Percentiles rank a stretch among this genome's conserved stretches.
These are phyloP conservation scores for Castanea crenata DNA, from an alignment of 306 rosid species.

Conservation along the genomic window DNA sequence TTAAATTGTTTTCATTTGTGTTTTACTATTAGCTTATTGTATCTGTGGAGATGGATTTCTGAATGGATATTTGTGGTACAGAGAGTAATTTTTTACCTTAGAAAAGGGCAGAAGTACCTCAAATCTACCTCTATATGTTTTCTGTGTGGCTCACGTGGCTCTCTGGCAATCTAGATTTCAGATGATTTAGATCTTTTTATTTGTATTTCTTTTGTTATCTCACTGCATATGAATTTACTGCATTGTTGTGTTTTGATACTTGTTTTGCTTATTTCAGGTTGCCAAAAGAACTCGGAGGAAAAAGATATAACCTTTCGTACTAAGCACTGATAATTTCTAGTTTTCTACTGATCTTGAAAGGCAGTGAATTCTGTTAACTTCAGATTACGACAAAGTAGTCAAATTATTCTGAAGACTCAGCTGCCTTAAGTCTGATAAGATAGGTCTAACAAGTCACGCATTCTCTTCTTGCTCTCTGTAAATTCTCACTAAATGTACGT, in stretches of 20 bases:
- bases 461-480: neutral
- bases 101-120: neutral
- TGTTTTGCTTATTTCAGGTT: constrained; percentile 27
- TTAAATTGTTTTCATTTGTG: neutral
- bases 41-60: neutral
- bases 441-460: neutral
- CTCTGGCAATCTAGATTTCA: neutral
- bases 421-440: neutral
- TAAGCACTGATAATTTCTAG: neutral
- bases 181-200: neutral
- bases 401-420: neutral
- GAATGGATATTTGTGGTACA: neutral
- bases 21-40: neutral
- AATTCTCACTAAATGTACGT: neutral
- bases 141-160: neutral
- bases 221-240: neutral
- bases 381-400: neutral
- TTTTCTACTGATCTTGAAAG: neutral
- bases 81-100: neutral
- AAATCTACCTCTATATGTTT: neutral
- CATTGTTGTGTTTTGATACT: neutral
- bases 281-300: constrained; percentile 30
- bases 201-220: neutral
- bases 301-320: neutral
- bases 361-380: neutral